phyloP scores from a whole-genome alignment of 1,284 basidiomycete species.

The Heterobasidion occidentale region DNA sequence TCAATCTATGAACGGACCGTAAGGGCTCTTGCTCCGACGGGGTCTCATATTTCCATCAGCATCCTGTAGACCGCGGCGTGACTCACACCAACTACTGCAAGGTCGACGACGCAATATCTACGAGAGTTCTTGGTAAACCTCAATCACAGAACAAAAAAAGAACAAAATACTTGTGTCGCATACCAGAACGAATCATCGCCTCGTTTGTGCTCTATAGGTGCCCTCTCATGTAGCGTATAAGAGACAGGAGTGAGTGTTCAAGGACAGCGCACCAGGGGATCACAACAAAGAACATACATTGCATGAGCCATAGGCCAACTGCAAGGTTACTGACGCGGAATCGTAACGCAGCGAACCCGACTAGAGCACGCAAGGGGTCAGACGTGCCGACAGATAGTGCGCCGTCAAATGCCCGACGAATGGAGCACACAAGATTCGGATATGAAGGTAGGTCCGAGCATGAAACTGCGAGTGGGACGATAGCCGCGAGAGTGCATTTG shows the following conservation, averaged over 20 bases:
- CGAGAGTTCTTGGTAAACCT: not conserved
- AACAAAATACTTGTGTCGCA: slow-evolving; percentile 16
- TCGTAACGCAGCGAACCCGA: slow-evolving; percentile 7
- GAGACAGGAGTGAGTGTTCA: not conserved
- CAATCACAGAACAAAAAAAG: not conserved
- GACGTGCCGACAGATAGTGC: slow-evolving; percentile 11
- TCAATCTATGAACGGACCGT: too few species aligned
- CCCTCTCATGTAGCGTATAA: slow-evolving; percentile 14
- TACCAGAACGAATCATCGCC: slow-evolving; percentile 27
- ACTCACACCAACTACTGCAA: slow-evolving; percentile 14
- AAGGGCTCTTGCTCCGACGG: too few species aligned
- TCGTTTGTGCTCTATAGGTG: slow-evolving; percentile 23
- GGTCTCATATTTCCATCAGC: too few species aligned
- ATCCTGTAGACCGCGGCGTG: too few species aligned
- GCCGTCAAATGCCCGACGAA: not conserved
- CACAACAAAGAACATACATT: slow-evolving; percentile 10
- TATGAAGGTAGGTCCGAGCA: slow-evolving; percentile 31
- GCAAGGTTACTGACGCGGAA: slow-evolving; percentile 9
- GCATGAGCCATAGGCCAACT: slow-evolving; percentile 8
- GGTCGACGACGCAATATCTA: slow-evolving; percentile 18
- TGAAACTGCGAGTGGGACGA: slow-evolving; percentile 46
- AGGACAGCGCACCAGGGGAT: slow-evolving; percentile 10
- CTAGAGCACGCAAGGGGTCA: slow-evolving; percentile 7
- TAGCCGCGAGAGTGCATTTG: slow-evolving; percentile 37
- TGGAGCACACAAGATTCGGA: slow-evolving; percentile 3